Evolutionary conservation across 352 stramenopile genomes (phyloP).

Genomic region (Globisporangium parvum): DNA sequence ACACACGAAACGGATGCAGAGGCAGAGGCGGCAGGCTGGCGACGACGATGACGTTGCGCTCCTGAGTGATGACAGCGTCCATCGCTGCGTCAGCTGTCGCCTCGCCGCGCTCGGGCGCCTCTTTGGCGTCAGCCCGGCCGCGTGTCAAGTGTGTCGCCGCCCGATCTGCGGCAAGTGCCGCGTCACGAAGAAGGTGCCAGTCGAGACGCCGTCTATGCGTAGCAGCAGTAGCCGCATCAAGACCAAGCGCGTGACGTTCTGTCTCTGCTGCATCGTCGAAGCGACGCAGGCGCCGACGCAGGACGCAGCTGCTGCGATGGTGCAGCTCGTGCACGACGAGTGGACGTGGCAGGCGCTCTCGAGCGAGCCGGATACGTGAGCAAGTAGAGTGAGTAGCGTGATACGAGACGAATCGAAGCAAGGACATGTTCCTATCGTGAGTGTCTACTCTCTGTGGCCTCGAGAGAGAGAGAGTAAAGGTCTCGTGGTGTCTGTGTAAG

Average conservation of each 20-base stretch:
- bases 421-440: no score
- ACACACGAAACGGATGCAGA: slow-evolving; percentile 18
- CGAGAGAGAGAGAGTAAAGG: no score
- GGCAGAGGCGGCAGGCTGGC: no score
- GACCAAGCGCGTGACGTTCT: slow-evolving; percentile 7
- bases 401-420: no score
- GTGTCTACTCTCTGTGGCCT: no score
- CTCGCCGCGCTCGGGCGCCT: neutral
- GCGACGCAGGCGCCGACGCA: slow-evolving; percentile 8
- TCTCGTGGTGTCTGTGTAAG: no score
- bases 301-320: slow-evolving; percentile 1
- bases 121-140: neutral
- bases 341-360: neutral
- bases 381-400: no score
- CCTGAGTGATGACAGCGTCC: neutral
- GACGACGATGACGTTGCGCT: neutral
- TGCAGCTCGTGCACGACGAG: neutral
- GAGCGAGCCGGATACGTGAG: no score
- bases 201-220: neutral
- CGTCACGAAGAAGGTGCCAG: slow-evolving; percentile 7
- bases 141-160: slow-evolving; percentile 1
- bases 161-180: slow-evolving; percentile 11
- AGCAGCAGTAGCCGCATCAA: neutral
- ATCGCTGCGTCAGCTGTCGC: slow-evolving; percentile 1
- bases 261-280: slow-evolving; percentile 9